Evolutionary conservation across 164 flowering plant species (phyloP).

Genomic region (Aristolochia contorta): DNA sequence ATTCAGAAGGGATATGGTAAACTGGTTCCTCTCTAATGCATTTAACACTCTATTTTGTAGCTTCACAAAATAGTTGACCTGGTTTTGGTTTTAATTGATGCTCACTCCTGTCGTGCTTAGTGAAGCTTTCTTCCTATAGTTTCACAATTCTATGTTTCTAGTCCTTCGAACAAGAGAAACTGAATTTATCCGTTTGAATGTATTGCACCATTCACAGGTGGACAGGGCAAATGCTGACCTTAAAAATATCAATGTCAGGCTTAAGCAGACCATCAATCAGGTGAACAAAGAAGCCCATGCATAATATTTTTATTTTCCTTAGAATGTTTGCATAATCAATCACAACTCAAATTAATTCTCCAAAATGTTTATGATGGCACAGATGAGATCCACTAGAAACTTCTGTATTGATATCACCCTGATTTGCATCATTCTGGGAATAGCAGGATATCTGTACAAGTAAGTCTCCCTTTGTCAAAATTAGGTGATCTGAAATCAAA

Average conservation of each 20-base stretch:
- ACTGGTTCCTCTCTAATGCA: too few species aligned
- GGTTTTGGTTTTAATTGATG: too few species aligned
- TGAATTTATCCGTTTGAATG: too few species aligned
- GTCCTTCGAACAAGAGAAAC: not conserved
- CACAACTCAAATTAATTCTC: not conserved
- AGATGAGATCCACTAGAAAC: constrained; percentile 89
- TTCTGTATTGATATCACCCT: constrained; percentile 90
- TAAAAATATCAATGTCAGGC: constrained; percentile 91
- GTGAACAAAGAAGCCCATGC: constrained; percentile 24
- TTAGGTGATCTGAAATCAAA: too few species aligned
- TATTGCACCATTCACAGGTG: constrained; percentile 41
- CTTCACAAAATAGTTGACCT: not conserved
- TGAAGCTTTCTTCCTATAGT: too few species aligned
- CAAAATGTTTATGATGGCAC: constrained; percentile 8
- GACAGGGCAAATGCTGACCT: constrained; percentile 88
- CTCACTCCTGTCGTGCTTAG: too few species aligned
- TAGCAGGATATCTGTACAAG: constrained; percentile 94
- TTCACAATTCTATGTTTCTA: not conserved
- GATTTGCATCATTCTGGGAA: constrained; percentile 78
- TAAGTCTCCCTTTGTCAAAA: constrained; percentile 26
- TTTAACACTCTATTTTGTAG: not conserved
- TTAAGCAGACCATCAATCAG: constrained; percentile 83
- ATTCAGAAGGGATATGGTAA: too few species aligned
- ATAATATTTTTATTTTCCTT: too few species aligned
- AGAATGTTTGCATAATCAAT: too few species aligned